These are phyloP conservation scores for Plenodomus lindquistii DNA, from an alignment of 2,329 filamentous ascomycete species.

Conservation along the genomic window DNA sequence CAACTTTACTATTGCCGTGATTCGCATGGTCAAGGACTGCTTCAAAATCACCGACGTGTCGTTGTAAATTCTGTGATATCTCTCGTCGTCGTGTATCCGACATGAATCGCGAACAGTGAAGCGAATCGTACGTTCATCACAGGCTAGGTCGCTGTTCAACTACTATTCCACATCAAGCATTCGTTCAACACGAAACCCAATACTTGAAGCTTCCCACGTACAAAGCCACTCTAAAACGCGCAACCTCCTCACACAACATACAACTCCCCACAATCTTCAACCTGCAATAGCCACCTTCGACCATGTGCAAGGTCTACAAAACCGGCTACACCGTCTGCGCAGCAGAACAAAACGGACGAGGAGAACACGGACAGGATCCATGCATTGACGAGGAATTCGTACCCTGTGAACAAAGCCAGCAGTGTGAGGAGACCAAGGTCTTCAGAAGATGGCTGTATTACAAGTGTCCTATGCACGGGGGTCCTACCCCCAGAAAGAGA, in stretches of 20 bases:
- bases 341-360: neutral
- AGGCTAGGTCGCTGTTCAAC: neutral
- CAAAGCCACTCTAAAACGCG: too few relatives aligned
- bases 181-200: too few relatives aligned
- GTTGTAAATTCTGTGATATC: too few relatives aligned
- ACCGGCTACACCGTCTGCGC: neutral
- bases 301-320: too few relatives aligned
- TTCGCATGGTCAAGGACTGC: too few relatives aligned
- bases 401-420: neutral
- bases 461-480: neutral
- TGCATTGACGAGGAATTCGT: neutral
- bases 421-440: neutral
- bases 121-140: neutral
- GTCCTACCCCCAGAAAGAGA: neutral
- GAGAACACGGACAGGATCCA: neutral
- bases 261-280: too few relatives aligned
- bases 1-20: too few relatives aligned
- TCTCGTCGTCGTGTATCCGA: neutral
- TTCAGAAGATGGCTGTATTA: neutral
- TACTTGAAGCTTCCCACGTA: too few relatives aligned
- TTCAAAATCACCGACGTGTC: too few relatives aligned
- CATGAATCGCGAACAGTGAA: neutral
- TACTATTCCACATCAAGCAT: neutral
- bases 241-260: too few relatives aligned
- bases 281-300: too few relatives aligned